phyloP scores from a whole-genome alignment of 441 rosid species.

The Pelargonium citronellum region DNA sequence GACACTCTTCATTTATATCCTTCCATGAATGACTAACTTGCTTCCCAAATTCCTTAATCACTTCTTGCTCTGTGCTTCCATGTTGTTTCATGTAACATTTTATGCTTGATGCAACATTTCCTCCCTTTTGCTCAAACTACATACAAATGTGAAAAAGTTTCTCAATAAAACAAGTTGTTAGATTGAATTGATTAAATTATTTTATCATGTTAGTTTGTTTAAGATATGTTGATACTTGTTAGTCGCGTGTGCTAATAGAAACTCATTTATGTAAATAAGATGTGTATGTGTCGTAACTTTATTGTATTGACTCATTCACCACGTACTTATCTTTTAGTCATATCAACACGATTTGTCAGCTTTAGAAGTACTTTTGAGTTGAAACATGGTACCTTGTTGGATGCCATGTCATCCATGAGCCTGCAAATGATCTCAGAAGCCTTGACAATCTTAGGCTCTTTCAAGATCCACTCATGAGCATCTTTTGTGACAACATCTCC shows the following conservation, averaged over 20 bases:
- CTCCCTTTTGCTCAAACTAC: background rate
- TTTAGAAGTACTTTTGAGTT: too few relatives aligned
- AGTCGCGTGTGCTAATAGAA: too few relatives aligned
- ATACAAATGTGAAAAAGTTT: background rate
- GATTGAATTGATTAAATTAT: too few relatives aligned
- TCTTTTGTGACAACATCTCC: background rate
- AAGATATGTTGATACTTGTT: too few relatives aligned
- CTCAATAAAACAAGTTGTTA: too few relatives aligned
- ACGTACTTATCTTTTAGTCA: too few relatives aligned
- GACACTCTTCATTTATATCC: constrained; percentile 25
- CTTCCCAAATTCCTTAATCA: constrained; percentile 15
- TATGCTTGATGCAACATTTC: constrained; percentile 12
- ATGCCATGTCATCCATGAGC: background rate
- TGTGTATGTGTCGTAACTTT: background rate
- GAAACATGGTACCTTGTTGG: background rate
- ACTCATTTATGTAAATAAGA: background rate
- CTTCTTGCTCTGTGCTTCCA: constrained; percentile 21
- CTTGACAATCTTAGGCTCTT: background rate
- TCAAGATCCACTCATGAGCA: background rate
- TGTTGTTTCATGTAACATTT: constrained; percentile 26
- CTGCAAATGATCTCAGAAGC: background rate
- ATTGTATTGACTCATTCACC: too few relatives aligned
- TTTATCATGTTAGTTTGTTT: too few relatives aligned
- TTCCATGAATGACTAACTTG: constrained; percentile 29
- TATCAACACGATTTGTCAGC: too few relatives aligned